Evolutionary conservation across 306 rosid species (phyloP), one percentile per base, ranked within the genome.

Genomic region (Castanea sativa): DNA sequence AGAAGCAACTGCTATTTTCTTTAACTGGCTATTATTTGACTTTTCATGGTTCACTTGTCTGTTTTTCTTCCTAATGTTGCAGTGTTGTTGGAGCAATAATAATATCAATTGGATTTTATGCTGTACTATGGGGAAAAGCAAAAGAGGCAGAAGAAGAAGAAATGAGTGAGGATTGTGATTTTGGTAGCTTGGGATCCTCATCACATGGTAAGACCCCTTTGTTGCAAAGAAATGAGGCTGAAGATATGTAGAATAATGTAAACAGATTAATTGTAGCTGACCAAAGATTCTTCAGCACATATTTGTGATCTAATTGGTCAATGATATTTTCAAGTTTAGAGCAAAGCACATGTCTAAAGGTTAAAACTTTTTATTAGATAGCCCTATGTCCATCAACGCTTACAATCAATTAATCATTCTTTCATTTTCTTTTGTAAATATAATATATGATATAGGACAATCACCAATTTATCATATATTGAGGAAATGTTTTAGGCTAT

Each of bases 11-110:
- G 15, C 13, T 41, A 33, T 78, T 53, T 55, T 4, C 53, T 65
- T 59, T 16, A 55, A 10, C 30, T 20, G 2, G 13, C 3, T 16
- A 4, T 9, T 41, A 16, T 9, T 12, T 29, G 14, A 2, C 27
- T 65, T 14, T 12, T 25, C 35, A 4, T 20, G 51, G 74, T 23
- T 71, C n/a, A 71, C 35, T 38, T 6, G 21, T 45, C 9, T 21
- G 1, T 15, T 6, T 6, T 63, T 20, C 8, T 52, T 70, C 30
- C 52, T 30, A n/a, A 27, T 29, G 69, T 78, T 85, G 60, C 76
- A 78, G 87, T 81, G 78, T 84, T 12, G 27, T 87, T 76, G 87
- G 90, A 73, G 86, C 84, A 59, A 18, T 51, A 25, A 27, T 78
- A 8, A 35, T 86, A 3, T 73, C 84, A 55, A 6, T 85, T 67